phyloP scores from a whole-genome alignment of 179 eudicot species.

The Spergularia azorica region DNA sequence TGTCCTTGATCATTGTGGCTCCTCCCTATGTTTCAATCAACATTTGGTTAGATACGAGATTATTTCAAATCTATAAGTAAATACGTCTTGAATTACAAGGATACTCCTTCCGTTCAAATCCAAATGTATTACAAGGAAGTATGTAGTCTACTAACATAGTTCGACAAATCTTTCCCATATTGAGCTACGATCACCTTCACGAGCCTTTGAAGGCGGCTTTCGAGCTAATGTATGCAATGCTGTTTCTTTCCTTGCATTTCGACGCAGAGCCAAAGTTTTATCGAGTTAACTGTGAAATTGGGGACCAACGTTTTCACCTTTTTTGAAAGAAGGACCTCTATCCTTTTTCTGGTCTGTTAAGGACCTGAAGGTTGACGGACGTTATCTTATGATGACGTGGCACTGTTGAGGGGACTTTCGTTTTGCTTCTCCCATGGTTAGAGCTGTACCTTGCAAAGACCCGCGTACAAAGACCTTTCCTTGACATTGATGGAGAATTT shows the following conservation, averaged over 20 bases:
- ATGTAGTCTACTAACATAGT: neutral
- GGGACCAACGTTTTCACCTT: too few species aligned
- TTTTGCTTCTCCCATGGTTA: too few species aligned
- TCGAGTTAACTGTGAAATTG: too few species aligned
- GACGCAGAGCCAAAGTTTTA: constrained; percentile 21
- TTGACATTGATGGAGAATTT: too few species aligned
- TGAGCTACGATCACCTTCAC: neutral
- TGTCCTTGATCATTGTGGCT: neutral
- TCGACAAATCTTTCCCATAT: constrained; percentile 19
- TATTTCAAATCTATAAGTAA: neutral
- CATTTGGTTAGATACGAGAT: neutral
- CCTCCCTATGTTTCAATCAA: neutral
- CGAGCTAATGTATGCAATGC: constrained; percentile 30
- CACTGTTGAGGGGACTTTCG: too few species aligned
- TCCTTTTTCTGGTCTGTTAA: too few species aligned
- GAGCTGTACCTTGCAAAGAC: too few species aligned
- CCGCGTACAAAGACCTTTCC: too few species aligned
- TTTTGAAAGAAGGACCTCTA: too few species aligned
- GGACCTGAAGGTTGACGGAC: too few species aligned
- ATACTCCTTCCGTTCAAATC: neutral
- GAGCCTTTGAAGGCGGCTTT: constrained; percentile 16
- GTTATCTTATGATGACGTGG: too few species aligned
- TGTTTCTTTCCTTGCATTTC: constrained; percentile 29
- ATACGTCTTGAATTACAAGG: neutral
- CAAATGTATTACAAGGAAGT: too few species aligned